phyloP scores from a whole-genome alignment of 352 stramenopile genomes.

The Pythium volutum region DNA sequence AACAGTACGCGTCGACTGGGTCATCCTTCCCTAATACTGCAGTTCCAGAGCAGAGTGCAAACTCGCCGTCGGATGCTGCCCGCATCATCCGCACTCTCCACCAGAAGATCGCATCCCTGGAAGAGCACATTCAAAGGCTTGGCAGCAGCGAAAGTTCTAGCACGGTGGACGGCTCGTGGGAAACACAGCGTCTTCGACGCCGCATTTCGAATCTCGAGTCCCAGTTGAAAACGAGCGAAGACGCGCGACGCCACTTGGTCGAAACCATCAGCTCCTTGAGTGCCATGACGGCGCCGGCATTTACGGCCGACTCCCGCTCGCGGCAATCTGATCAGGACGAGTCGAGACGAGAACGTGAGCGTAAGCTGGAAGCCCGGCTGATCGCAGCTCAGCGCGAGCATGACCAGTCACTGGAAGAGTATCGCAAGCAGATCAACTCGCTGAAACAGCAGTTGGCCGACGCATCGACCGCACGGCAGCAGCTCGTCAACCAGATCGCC shows the following conservation, averaged over 20 bases:
- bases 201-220: slow-evolving; percentile 36
- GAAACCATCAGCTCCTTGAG: slow-evolving; percentile 53
- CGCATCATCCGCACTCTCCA: slow-evolving; percentile 20
- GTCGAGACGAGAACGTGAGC: neutral
- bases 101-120: slow-evolving; percentile 16
- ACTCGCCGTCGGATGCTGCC: slow-evolving; percentile 7
- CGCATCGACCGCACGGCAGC: slow-evolving; percentile 18
- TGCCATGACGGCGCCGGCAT: neutral
- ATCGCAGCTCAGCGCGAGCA: slow-evolving; percentile 1
- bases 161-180: neutral
- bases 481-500: slow-evolving; percentile 24
- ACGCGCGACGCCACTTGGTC: slow-evolving; percentile 53
- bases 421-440: slow-evolving; percentile 17
- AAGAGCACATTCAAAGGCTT: slow-evolving; percentile 24
- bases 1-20: slow-evolving; percentile 24
- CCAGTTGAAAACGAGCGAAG: slow-evolving; percentile 69
- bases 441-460: slow-evolving; percentile 34
- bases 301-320: neutral
- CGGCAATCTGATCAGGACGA: neutral
- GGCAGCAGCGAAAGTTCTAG: neutral
- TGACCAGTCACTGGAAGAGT: slow-evolving; percentile 3
- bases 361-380: slow-evolving; percentile 19
- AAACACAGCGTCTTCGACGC: slow-evolving; percentile 13
- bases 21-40: neutral
- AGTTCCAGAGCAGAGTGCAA: neutral